Base-by-base conservation (phyloP, 202 grass and related monocot species). In the Schoenoplectus tabernaemontani region DNA sequence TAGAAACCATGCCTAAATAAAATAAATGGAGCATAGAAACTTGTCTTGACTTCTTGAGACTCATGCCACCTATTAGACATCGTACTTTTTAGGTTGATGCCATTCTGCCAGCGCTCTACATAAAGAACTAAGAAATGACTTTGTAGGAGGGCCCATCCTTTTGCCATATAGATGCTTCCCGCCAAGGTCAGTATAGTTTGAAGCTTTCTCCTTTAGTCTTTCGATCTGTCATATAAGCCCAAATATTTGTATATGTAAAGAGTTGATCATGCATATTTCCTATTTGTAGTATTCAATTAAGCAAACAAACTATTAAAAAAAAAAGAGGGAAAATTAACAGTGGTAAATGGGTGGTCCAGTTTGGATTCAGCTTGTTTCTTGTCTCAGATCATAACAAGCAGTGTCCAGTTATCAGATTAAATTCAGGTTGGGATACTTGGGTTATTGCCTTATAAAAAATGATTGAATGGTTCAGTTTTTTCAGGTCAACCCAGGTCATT, bases 11-110 rank as follows among this genome's bases (percentile, higher is more conserved):
- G 58, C 83, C n/a, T n/a, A n/a, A 84, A 88, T 7, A 30, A 74
- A 91, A 73, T 58, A 51, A 82, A 83, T 58, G 59, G 67, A 77
- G 47, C 33, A 66, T 57, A 71, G 41, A 60, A 77, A 57, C 32
- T 84, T 51, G 19, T 12, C 81, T 80, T 41, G 4, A 36, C 13
- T 64, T 73, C n/a, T 41, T 76, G 2, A 16, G 42, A 46, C 34
- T 66, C 58, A 6, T 44, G 24, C 13, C 51, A 12, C 23, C 79
- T 86, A 76, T 76, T 88, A 89, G 60, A 83, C 61, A n/a, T n/a
- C n/a, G 5, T 91, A 95, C 84, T 95, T 99, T 83, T 96, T 99
- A 26, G 96, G 96, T 78, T 93, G 88, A 65, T 88, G 88, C 96
- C 96, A 96, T 78, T 91, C 88, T 9, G 62, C 88, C 81, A 99